These are phyloP conservation scores for Brettanomyces nanus DNA, from an alignment of 805 yeast species.

Conservation along the genomic window DNA sequence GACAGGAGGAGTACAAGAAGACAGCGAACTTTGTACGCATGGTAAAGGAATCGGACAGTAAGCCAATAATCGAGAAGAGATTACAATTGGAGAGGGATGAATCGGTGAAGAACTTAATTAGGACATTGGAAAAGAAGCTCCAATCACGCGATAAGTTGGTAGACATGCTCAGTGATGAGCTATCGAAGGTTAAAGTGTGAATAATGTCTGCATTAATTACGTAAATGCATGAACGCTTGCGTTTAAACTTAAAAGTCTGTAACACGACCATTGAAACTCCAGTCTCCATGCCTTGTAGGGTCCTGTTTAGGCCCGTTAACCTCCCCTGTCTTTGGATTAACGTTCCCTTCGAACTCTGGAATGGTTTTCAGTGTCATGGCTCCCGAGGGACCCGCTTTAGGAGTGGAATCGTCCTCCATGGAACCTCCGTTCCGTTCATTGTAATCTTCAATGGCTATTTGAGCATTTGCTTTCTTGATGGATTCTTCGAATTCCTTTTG, in stretches of 20 bases:
- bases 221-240: no score
- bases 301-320: constrained; percentile 97
- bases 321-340: constrained; percentile 91
- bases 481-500: constrained; percentile 89
- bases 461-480: constrained; percentile 72
- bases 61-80: constrained; percentile 5
- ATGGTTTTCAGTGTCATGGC: constrained; percentile 57
- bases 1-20: constrained; percentile 12
- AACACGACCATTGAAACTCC: constrained; percentile 92
- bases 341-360: constrained; percentile 94
- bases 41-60: constrained; percentile 14
- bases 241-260: constrained; percentile 83
- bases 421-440: constrained; percentile 30
- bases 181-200: no score
- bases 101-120: constrained; percentile 6
- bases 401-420: no score
- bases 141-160: constrained; percentile 10
- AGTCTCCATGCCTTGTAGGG: constrained; percentile 77
- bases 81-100: constrained; percentile 4
- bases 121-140: constrained; percentile 13
- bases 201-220: background rate
- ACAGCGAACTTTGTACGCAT: constrained; percentile 8
- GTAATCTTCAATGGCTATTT: constrained; percentile 69
- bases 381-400: constrained; percentile 1
- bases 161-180: constrained; percentile 4